Conservation (phyloP, 257 asterid genomes). For the Rubia yunnanensis region DNA sequence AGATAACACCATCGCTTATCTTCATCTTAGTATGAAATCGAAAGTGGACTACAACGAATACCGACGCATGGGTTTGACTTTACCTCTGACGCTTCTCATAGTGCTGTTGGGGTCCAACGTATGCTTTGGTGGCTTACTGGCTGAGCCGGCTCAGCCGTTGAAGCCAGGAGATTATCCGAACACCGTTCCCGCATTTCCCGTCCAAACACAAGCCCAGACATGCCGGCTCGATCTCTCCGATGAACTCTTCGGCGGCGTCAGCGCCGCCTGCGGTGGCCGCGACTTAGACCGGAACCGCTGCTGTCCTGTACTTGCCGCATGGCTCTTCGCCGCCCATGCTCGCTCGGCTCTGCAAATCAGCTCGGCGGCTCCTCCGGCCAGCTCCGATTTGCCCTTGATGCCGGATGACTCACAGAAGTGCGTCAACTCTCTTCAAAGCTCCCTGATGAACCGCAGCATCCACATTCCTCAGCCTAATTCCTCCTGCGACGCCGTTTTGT, state of each 20-base stretch:
- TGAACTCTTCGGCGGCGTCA: conserved; percentile 77
- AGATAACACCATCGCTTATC: background rate
- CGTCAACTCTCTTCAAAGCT: conserved; percentile 69
- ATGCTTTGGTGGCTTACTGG: conserved; percentile 30
- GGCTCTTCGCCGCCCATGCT: conserved; percentile 98
- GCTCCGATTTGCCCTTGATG: conserved; percentile 75
- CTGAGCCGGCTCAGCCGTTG: conserved; percentile 72
- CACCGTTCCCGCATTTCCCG: conserved; percentile 62
- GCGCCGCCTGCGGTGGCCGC: conserved; percentile 53
- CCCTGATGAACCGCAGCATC: conserved; percentile 54
- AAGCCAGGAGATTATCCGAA: conserved; percentile 56
- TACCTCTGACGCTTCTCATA: background rate
- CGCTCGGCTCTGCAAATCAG: conserved; percentile 12
- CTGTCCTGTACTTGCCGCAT: conserved; percentile 94
- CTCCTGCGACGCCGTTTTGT: conserved; percentile 85
- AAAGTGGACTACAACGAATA: conserved; percentile 6
- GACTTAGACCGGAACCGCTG: conserved; percentile 83
- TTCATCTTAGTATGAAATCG: background rate
- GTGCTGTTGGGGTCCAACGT: background rate
- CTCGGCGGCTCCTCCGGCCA: conserved; percentile 29
- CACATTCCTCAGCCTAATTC: conserved; percentile 67
- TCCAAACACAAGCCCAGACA: conserved; percentile 68
- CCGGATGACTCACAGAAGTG: conserved; percentile 97
- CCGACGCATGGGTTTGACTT: background rate
- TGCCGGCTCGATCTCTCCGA: conserved; percentile 89